Conservation (phyloP, 1,284 basidiomycete genomes). For the Rhodotorula sp. region DNA sequence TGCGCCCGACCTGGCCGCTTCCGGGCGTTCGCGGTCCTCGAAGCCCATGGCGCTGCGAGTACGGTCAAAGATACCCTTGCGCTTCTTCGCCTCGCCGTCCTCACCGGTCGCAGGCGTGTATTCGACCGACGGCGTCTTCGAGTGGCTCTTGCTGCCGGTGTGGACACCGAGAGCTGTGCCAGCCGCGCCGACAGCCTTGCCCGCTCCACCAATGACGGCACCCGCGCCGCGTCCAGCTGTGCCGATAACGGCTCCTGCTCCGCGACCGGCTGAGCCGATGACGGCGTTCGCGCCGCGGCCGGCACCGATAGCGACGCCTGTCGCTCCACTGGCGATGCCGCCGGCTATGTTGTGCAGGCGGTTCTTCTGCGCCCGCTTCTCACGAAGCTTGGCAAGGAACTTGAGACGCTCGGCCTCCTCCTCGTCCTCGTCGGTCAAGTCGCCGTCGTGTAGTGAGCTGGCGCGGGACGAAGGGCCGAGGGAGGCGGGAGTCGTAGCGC, state of each 20-base stretch:
- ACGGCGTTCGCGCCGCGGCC: slow-evolving; percentile 23
- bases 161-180: slow-evolving; percentile 8
- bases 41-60: slow-evolving; percentile 9
- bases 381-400: slow-evolving; percentile 41
- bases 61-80: slow-evolving; percentile 8
- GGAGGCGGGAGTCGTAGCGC: slow-evolving; percentile 30
- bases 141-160: neutral
- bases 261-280: slow-evolving; percentile 20
- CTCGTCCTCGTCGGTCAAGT: slow-evolving; percentile 42
- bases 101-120: slow-evolving; percentile 2
- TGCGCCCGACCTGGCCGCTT: slow-evolving; percentile 59
- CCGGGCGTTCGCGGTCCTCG: slow-evolving; percentile 55
- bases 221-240: slow-evolving; percentile 17
- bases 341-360: slow-evolving; percentile 22
- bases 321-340: slow-evolving; percentile 13
- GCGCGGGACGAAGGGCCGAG: slow-evolving; percentile 18
- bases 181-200: slow-evolving; percentile 8
- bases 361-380: slow-evolving; percentile 31
- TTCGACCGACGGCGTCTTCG: slow-evolving; percentile 12
- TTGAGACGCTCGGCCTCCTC: slow-evolving; percentile 41
- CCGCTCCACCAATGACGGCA: slow-evolving; percentile 16
- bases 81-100: slow-evolving; percentile 8
- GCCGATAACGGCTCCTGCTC: slow-evolving; percentile 24
- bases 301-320: slow-evolving; percentile 23
- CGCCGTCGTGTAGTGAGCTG: slow-evolving; percentile 22